Evolutionary conservation across 345 rosid genomes (phyloP), one percentile per base, ranked within the genome.

Genomic region (Hypericum androsaemum): DNA sequence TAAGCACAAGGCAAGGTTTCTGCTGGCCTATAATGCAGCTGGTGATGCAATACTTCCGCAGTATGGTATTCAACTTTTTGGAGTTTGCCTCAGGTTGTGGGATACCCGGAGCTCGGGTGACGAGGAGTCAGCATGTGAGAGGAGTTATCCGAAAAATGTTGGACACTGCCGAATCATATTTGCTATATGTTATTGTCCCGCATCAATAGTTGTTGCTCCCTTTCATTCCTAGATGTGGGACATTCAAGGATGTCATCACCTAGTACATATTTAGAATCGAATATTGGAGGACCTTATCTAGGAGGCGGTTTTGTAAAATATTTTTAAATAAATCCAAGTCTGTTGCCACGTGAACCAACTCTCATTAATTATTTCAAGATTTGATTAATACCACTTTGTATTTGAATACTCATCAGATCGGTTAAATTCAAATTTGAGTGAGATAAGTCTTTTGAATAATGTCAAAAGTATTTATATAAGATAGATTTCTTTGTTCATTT

Each of bases 161-260:
- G 76, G 87, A 85, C 59, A 85, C 97, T 3, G 95, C 94, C 0
- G 99, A 95, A 57, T 94, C 97, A 0, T 92, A 78, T 68, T 62
- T 88, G 64, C 61, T 92, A 71, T 95, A 92, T 53, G 97, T 88
- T 28, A 80, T 92, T 13, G 82, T 87, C 12, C 97, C 97, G 6
- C 97, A 85, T 67, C 95, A 92, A 69, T 97, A 88, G 64, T 97
- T 88, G 57, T 97, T 92, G 13, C 64, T 90, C 52, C 95, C 98
- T 47, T 84, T 90, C 96, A 90, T 87, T 66, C 98, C 98, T 0
- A 87, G 96, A 51, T 88, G 94, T 28, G 96, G 95, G 6, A 81
- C 90, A 48, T 92, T 92, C 56, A 85, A 76, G 43, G 97, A 92
- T 71, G 55, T 83, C 64, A 92, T 88, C 50, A 79, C 78, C 0